Base-by-base conservation (phyloP, 1,139 yeast species). In the Kurtzmaniella natalensis region DNA sequence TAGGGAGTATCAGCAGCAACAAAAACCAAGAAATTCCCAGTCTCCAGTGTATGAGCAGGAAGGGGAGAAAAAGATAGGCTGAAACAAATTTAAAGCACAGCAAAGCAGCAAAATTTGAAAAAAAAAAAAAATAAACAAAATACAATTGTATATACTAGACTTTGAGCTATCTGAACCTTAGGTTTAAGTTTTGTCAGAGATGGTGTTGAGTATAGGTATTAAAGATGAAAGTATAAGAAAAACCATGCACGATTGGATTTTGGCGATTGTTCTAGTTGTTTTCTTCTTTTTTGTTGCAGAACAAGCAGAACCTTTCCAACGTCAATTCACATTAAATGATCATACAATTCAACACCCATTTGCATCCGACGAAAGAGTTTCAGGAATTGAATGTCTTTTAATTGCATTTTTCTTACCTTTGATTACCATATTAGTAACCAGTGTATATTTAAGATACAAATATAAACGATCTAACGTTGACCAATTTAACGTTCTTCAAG, bases 341-440 rank as follows among this genome's bases (percentile, higher is more conserved):
- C 45, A 57, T 11, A 50, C 49, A 3, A 61, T 75, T 18, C 60
- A 62, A 28, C 74, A 72, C 45, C 75, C 76, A 17, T 73, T 67
- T 43, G 64, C 73, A 4, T 57, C 52, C 23, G 40, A 42, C 5
- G 75, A 75, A 50, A 64, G 72, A 31, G 69, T 72, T 22, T 55
- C 54, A 17, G 65, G 58, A 38, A 41, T 47, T 31, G 43, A 51
- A 34, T 44, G 60, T 22, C 56, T 59, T 33, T 23, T 57, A 5
- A 44, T 56, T 28, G 49, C 58, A 13, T 50, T 47, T 18, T 34
- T 58, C 1, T 35, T 56, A 4, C 64, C 65, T 2, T 28, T 46
- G 3, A 22, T 41, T 11, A 32, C 52, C 4, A 52, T 58, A 3
- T 17, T 37, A 3, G 25, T 35, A 7, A 40, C 38, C 3, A 28